Base-by-base conservation (phyloP, 139 green algal genomes). In the Eudorina sp. region DNA sequence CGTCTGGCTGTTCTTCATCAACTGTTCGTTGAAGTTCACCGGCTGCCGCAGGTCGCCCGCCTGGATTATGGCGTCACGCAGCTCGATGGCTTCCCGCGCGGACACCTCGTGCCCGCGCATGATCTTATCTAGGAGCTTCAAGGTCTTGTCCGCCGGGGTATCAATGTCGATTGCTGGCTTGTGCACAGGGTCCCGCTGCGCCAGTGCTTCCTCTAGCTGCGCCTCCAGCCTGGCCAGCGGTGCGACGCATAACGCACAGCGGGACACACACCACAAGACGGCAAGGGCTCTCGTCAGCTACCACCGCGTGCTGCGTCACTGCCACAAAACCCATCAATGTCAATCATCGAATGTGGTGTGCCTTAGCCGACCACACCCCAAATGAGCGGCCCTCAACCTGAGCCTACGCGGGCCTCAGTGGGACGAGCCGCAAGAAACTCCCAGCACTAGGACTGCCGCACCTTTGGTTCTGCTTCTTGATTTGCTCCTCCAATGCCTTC, bases 41-140 rank as follows among this genome's bases (percentile, higher is more conserved):
- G 93, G 93, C 87, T 94, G 90, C 29, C 89, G 91, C 80, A 96
- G 69, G 70, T 95, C 92, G 34, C 90, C 90, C 36, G 90, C 89
- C 11, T 88, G 76, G 31, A 93, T 78, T 60, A 96, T 93, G 43
- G 92, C 83, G 40, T 93, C 86, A 9, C 90, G 90, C 77, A 95
- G 85, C 70, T 91, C 90, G 69, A 93, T 89, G 25, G 92, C 92
- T 41, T 93, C 92, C 62, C 86, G 83, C 25, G 91, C 66, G 21
- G 38, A 55, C 78, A 93, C 84, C 45, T 90, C 89, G 19, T 90
- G 72, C 27, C 92, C 93, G 19, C 88, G 84, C 88, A 96, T 92
- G 70, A 96, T 75, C 46, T 90, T 93, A 53, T 96, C 92, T 29
- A 96, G 88, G 74, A 96, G 90, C 88, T 95, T 93, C 34, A 96